A percentile compares a stretch with the other conserved stretches of the same genome.
These are phyloP conservation scores for Filosporella fistucella DNA, from an alignment of 495 filamentous ascomycete species.

Conservation along the genomic window DNA sequence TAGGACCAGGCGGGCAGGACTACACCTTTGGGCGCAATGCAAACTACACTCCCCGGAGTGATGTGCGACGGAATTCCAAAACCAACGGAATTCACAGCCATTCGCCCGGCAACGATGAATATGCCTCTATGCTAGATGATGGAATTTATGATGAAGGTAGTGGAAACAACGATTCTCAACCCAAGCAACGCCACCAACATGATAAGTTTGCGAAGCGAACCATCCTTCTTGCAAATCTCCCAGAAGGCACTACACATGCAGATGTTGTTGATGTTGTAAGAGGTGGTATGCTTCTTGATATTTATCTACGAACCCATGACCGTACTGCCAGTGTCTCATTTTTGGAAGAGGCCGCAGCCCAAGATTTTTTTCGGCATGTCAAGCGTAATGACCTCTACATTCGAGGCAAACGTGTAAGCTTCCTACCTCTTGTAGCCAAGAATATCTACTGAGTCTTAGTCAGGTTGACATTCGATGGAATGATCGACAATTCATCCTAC, in stretches of 20 bases:
- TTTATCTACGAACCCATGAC: conserved; percentile 61
- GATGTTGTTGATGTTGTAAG: conserved; percentile 64
- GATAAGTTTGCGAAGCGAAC: conserved; percentile 52
- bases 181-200: conserved; percentile 22
- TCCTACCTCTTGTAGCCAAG: too few species aligned
- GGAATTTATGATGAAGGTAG: conserved; percentile 29
- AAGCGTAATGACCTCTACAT: conserved; percentile 67
- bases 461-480: conserved; percentile 70
- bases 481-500: conserved; percentile 68
- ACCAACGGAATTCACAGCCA: conserved; percentile 19
- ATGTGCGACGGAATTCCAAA: conserved; percentile 9
- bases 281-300: conserved; percentile 66
- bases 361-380: conserved; percentile 58
- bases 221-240: conserved; percentile 56
- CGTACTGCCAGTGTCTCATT: conserved; percentile 67
- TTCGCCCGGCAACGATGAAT: conserved; percentile 12
- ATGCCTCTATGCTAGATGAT: conserved; percentile 28
- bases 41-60: conserved; percentile 16
- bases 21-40: conserved; percentile 18
- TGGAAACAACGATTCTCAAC: conserved; percentile 34
- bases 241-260: conserved; percentile 57
- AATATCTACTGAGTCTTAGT: too few species aligned
- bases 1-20: conserved; percentile 7
- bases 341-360: conserved; percentile 56
- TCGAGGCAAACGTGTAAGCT: conserved; percentile 57